These are phyloP conservation scores for Berberis vulgaris DNA, from an alignment of 164 flowering plant species.

Conservation along the genomic window DNA sequence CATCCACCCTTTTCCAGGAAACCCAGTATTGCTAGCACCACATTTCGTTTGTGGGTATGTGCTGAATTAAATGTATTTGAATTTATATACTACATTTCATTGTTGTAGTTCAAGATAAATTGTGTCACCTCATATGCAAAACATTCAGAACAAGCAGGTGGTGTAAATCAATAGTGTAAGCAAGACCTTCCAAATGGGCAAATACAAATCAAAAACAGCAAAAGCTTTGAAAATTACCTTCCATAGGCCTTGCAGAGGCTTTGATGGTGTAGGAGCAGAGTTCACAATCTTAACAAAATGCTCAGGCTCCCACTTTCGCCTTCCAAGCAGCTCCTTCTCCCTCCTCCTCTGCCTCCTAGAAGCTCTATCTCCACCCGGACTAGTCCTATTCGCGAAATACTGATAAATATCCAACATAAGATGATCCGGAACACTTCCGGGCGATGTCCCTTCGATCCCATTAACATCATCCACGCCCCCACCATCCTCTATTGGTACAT, in stretches of 20 bases:
- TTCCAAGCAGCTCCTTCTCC: constrained; percentile 46
- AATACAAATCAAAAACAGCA: not conserved
- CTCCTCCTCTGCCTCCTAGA: constrained; percentile 63
- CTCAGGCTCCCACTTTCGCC: constrained; percentile 64
- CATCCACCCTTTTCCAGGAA: no score
- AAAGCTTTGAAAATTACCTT: constrained; percentile 38
- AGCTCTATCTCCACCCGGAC: constrained; percentile 50
- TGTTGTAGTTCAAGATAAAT: no score
- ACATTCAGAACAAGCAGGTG: not conserved
- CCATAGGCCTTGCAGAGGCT: constrained; percentile 93
- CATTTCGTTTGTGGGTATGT: no score
- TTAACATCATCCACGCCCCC: constrained; percentile 18
- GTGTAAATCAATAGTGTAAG: not conserved
- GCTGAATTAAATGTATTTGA: no score
- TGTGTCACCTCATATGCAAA: no score
- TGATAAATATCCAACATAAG: constrained; percentile 64
- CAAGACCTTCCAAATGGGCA: not conserved
- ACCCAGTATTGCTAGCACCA: no score
- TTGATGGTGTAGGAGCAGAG: constrained; percentile 48
- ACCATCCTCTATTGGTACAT: no score
- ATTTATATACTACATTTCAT: no score
- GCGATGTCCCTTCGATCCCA: constrained; percentile 22
- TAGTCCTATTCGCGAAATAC: constrained; percentile 67
- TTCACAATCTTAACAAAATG: constrained; percentile 70
- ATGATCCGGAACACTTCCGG: constrained; percentile 43